Percentiles rank a stretch among this genome's conserved stretches.
Conservation (phyloP, 1,284 basidiomycete species). For the Sanghuangporus weigelae region DNA sequence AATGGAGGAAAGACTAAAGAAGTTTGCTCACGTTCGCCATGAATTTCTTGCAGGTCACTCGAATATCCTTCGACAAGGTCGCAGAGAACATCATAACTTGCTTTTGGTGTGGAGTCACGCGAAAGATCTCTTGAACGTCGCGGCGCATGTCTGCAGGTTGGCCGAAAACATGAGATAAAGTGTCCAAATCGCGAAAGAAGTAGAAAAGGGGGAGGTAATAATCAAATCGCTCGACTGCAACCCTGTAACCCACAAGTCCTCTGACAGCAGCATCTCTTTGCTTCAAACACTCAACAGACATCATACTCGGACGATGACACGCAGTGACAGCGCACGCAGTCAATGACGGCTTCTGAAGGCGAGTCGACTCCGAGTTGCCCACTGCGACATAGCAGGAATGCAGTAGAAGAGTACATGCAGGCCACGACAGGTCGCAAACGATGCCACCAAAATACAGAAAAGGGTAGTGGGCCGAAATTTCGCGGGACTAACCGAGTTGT, state of each 20-base stretch:
- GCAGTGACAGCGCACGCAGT: background rate
- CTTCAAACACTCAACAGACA: slow-evolving; percentile 2
- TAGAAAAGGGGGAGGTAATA: slow-evolving; percentile 40
- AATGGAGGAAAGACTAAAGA: slow-evolving; percentile 10
- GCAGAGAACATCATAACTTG: slow-evolving; percentile 99
- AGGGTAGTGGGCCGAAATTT: slow-evolving; percentile 48
- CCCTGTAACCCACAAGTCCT: background rate
- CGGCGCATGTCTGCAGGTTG: slow-evolving; percentile 96
- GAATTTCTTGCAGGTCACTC: slow-evolving; percentile 99
- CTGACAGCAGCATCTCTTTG: background rate
- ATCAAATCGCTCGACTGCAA: background rate
- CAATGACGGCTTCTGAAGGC: background rate
- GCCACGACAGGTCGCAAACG: slow-evolving; percentile 10
- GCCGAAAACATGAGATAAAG: slow-evolving; percentile 59
- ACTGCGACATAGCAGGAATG: background rate
- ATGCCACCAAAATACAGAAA: slow-evolving; percentile 15
- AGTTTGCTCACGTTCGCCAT: slow-evolving; percentile 87
- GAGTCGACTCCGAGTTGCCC: background rate
- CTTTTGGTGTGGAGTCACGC: slow-evolving; percentile 99
- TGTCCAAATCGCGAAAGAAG: slow-evolving; percentile 39
- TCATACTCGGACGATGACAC: background rate
- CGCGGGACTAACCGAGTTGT: slow-evolving; percentile 97
- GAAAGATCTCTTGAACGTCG: slow-evolving; percentile 99
- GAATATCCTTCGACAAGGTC: slow-evolving; percentile 95
- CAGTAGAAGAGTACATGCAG: slow-evolving; percentile 1